phyloP scores from a whole-genome alignment of 257 asterid species.

The Capsicum baccatum region DNA sequence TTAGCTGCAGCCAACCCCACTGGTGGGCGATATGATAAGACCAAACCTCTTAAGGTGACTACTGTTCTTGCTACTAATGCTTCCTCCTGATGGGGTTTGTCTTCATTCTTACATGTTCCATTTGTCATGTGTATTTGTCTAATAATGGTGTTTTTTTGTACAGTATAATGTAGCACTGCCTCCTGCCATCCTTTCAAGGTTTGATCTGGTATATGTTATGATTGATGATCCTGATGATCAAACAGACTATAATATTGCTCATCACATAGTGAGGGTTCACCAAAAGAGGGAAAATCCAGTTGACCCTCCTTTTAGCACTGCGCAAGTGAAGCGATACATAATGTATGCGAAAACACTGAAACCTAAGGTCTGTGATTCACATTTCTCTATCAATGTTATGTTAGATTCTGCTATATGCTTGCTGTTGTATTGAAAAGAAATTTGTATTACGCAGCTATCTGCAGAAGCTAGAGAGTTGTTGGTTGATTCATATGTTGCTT shows the following conservation, averaged over 20 bases:
- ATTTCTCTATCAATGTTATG: background rate
- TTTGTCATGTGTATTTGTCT: background rate
- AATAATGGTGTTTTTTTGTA: conserved; percentile 32
- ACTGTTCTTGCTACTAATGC: background rate
- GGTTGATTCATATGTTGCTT: conserved; percentile 90
- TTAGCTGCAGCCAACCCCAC: conserved; percentile 99
- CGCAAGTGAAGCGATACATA: conserved; percentile 85
- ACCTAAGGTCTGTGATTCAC: conserved; percentile 66
- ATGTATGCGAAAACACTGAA: conserved; percentile 86
- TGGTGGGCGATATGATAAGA: conserved; percentile 98
- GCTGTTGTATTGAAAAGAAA: conserved; percentile 33
- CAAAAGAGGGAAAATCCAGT: conserved; percentile 85
- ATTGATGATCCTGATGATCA: conserved; percentile 98
- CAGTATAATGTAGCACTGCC: conserved; percentile 99
- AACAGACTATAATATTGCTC: conserved; percentile 90
- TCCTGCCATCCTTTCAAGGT: conserved; percentile 99
- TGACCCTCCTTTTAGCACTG: conserved; percentile 80
- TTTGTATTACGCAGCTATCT: conserved; percentile 58
- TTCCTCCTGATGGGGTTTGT: conserved; percentile 13
- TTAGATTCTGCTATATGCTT: background rate
- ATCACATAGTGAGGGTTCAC: conserved; percentile 94
- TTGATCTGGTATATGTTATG: conserved; percentile 97
- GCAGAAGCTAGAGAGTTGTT: conserved; percentile 77
- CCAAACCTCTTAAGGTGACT: conserved; percentile 93
- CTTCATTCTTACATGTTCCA: background rate